Base-by-base conservation (phyloP, 228 moss, liverwort and hornwort genomes). In the Sphagnum magellanicum region DNA sequence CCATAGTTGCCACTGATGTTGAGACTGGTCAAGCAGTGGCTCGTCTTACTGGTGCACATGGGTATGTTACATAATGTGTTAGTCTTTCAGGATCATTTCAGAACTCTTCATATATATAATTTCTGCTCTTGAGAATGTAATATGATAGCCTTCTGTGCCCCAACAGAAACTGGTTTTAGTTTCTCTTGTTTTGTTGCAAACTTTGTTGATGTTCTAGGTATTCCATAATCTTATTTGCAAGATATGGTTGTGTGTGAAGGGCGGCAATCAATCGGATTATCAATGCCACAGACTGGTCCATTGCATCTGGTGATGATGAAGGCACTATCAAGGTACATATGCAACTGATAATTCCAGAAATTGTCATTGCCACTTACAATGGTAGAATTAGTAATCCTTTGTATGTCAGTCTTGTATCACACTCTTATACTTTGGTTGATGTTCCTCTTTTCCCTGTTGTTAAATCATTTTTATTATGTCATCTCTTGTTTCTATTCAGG, bases 291-390 rank as follows among this genome's bases (percentile, higher is more conserved):
- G 90, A 91, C 14, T 84, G 72, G 16, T 84, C 85, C 4, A 68
- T 98, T 32, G 93, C 93, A 14, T 90, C 91, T 57, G 91, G 97
- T 55, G 93, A 93, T 68, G 97, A 98, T 60, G 84, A 86, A 58
- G 97, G 97, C 32, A 79, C 77, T 5, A 79, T 98, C 71, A 98
- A 98, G 90, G 86, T 86, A 70, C 70, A 15, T 13, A 7, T 60
- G 9, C 47, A 10, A 32, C 32, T 32, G 32, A 32, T 32, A 32
- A 32, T 32, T 32, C 32, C 32, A 32, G 32, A 32, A 32, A 32
- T 32, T 32, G 32, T 32, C 32, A 3, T 32, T 32, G 32, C 32
- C 32, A 32, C 32, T 32, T 32, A 32, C 32, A 32, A 32, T 32
- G 32, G 32, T 32, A 32, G 32, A 32, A 32, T 32, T 32, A 32